phyloP scores from a whole-genome alignment of 2,329 filamentous ascomycete species.

The Sporothrix variecibatus region DNA sequence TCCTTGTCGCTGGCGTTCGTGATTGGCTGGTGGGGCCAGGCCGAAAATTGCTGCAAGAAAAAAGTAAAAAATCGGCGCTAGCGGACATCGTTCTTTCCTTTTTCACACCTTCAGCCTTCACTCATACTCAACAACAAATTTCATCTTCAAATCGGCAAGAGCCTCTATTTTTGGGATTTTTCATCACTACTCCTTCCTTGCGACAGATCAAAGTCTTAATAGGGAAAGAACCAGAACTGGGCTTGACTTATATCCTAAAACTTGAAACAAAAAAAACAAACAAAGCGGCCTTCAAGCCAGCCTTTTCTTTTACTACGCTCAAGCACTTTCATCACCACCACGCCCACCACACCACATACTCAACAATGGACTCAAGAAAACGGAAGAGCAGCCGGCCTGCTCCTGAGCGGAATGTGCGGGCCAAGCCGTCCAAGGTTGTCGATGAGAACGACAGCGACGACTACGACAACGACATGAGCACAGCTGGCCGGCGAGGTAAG shows the following conservation, averaged over 20 bases:
- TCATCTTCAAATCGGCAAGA: not conserved
- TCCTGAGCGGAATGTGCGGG: constrained; percentile 48
- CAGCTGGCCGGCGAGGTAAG: constrained; percentile 33
- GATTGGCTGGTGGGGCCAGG: constrained; percentile 18
- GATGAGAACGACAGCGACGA: constrained; percentile 19
- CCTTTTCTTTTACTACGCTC: not conserved
- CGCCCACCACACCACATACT: not conserved
- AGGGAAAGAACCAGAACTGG: not conserved
- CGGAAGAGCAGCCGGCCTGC: constrained; percentile 44
- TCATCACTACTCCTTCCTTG: not conserved
- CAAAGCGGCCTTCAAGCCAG: not conserved
- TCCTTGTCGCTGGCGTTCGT: not conserved
- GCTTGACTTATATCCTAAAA: not conserved
- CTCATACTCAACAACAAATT: not conserved
- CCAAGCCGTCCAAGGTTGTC: constrained; percentile 30
- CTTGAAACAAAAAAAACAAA: not conserved
- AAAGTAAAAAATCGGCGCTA: constrained; percentile 4
- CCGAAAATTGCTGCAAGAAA: not conserved
- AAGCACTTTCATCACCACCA: not conserved
- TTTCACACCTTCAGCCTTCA: not conserved
- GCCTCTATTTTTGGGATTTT: not conserved
- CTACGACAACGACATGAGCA: constrained; percentile 17
- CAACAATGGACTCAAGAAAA: constrained; percentile 42
- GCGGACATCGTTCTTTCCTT: not conserved
- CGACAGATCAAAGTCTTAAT: not conserved